Percentiles rank a stretch among this genome's conserved stretches.
Evolutionary conservation across 805 yeast species (phyloP).

Genomic region (Saccharomyces mikatae): DNA sequence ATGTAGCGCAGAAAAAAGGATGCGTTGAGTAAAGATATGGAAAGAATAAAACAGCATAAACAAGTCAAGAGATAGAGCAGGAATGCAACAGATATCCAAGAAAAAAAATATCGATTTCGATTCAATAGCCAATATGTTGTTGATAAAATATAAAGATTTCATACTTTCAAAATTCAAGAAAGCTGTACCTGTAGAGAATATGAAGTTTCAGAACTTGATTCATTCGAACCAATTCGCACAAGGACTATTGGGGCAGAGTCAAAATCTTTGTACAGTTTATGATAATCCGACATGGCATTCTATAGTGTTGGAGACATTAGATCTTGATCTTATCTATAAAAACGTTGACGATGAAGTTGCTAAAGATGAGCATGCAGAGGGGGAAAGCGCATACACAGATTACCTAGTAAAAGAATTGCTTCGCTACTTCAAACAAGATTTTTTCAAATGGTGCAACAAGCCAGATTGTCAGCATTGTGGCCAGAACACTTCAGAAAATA

Average conservation of each 20-base stretch:
- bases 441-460: slow-evolving; percentile 76
- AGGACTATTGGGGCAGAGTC: slow-evolving; percentile 15
- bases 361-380: not conserved
- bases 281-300: slow-evolving; percentile 42
- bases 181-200: slow-evolving; percentile 7
- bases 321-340: slow-evolving; percentile 48
- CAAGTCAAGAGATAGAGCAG: not conserved
- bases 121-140: slow-evolving; percentile 16
- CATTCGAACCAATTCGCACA: slow-evolving; percentile 19
- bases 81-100: not conserved
- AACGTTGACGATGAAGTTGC: slow-evolving; percentile 43
- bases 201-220: slow-evolving; percentile 14
- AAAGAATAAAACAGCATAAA: not conserved
- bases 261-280: slow-evolving; percentile 29
- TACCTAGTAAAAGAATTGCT: slow-evolving; percentile 49
- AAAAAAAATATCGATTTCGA: not conserved
- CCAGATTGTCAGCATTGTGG: slow-evolving; percentile 55
- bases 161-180: slow-evolving; percentile 15
- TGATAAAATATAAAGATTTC: slow-evolving; percentile 14
- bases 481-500: slow-evolving; percentile 29
- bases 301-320: slow-evolving; percentile 53
- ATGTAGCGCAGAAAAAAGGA: not conserved
- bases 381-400: slow-evolving; percentile 40
- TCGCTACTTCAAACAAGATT: slow-evolving; percentile 66
- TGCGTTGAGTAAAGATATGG: not conserved